Evolutionary conservation across 306 rosid species (phyloP).

Genomic region (Bauhinia variegata): DNA sequence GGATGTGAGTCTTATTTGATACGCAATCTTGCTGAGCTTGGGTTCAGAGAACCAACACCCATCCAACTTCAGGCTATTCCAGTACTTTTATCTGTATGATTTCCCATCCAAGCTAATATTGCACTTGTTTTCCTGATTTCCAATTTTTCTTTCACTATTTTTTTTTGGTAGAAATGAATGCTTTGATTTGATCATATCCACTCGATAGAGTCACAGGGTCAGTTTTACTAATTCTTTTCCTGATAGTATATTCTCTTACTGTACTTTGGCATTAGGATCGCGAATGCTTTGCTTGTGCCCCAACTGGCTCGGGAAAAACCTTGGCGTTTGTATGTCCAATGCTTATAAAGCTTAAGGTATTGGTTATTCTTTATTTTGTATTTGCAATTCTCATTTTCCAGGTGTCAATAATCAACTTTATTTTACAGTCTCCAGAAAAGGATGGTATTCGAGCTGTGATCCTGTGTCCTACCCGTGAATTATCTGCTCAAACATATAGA

Average conservation of each 20-base stretch:
- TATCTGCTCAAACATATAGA: slow-evolving; percentile 83
- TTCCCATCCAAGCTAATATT: slow-evolving; percentile 31
- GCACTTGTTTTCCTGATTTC: neutral
- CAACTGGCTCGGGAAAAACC: slow-evolving; percentile 97
- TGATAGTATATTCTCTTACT: neutral
- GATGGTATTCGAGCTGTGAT: slow-evolving; percentile 81
- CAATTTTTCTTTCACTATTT: neutral
- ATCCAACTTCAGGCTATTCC: slow-evolving; percentile 99
- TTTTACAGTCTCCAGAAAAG: slow-evolving; percentile 56
- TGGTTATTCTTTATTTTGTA: slow-evolving; percentile 14
- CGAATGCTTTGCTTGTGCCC: slow-evolving; percentile 99
- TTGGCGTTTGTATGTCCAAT: slow-evolving; percentile 88
- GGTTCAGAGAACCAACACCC: slow-evolving; percentile 89
- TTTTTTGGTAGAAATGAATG: neutral
- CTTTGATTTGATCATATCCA: slow-evolving; percentile 11
- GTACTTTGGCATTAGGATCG: slow-evolving; percentile 52
- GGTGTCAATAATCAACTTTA: slow-evolving; percentile 35
- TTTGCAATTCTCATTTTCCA: slow-evolving; percentile 25
- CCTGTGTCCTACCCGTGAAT: slow-evolving; percentile 85
- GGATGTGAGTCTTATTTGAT: slow-evolving; percentile 64
- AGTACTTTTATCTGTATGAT: slow-evolving; percentile 76
- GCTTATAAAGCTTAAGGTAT: slow-evolving; percentile 92
- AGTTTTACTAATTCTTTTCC: neutral
- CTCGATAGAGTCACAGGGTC: neutral
- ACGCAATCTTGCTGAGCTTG: slow-evolving; percentile 69